Evolutionary conservation across 2,329 filamentous ascomycete genomes (phyloP), one percentile per base, ranked within the genome.

Genomic region (Corniculantispora saksenae): DNA sequence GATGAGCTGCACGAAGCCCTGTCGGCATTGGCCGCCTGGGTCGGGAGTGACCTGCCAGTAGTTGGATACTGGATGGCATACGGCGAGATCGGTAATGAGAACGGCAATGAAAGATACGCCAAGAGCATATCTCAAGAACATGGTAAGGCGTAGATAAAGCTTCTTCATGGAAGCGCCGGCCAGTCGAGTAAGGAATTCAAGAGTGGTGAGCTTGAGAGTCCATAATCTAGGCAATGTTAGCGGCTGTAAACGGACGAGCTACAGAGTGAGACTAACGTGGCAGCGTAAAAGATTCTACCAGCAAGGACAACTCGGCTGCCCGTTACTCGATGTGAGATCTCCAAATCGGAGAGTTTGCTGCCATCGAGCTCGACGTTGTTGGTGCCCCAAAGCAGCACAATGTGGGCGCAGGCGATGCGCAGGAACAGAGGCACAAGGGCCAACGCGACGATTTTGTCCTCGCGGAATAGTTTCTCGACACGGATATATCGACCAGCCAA

Each of bases 101-200:
- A 96, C 88, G 27, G 87, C 91, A 66, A 92, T 65, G 69, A 97
- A 93, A 1, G 94, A 96, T 7, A 86, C 79, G 21, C 84, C 79
- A 1, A 97, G 85, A 63, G 91, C 90, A 72, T 85, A 85, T 64
- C 92, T 86, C 68, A 97, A 91, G 67, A 86, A 81, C 57, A 87
- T 81, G 25, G 97, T 81, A 19, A 88, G 86, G 56, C 87, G 74
- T 65, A 91, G 87, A 74, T 95, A 92, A 15, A 89, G 88, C 60
- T 84, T 84, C 66, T 89, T 88, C 88, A 93, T 95, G 61, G 91
- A 91, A 47, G 89, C 88, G 56, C 88, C 88, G 4, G 92, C 94
- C 62, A 97, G 85, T 62, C 94, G 90, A 74, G 90, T 91, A 71
- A 97, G 88, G 74, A 97, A 97, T 75, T 97, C 93, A 64, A 93